phyloP scores from a whole-genome alignment of 2,329 filamentous ascomycete genomes.

The Ceratocystis variospora region DNA sequence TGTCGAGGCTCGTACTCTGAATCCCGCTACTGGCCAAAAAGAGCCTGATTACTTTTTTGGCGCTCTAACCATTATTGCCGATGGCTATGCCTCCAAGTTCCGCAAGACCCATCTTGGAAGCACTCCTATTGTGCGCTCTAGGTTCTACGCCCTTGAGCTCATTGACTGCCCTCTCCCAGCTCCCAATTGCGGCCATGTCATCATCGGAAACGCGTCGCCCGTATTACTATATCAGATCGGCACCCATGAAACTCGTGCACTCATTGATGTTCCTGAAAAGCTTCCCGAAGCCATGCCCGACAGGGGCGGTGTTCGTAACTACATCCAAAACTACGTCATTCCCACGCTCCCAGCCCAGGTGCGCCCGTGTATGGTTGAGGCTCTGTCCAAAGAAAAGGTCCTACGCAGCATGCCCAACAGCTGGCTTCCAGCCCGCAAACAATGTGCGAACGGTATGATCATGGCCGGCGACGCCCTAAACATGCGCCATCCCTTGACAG shows the following conservation, averaged over 20 bases:
- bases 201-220: slow-evolving; percentile 62
- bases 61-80: slow-evolving; percentile 72
- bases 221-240: slow-evolving; percentile 95
- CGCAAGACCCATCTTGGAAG: slow-evolving; percentile 61
- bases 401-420: slow-evolving; percentile 86
- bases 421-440: slow-evolving; percentile 65
- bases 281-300: slow-evolving; percentile 58
- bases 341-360: slow-evolving; percentile 61
- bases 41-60: slow-evolving; percentile 70
- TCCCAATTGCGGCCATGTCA: slow-evolving; percentile 68
- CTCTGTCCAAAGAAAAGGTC: slow-evolving; percentile 64
- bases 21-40: slow-evolving; percentile 42
- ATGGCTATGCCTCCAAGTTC: slow-evolving; percentile 88
- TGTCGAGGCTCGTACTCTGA: slow-evolving; percentile 57
- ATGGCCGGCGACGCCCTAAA: slow-evolving; percentile 91
- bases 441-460: slow-evolving; percentile 48
- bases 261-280: slow-evolving; percentile 75
- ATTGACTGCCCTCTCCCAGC: slow-evolving; percentile 71
- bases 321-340: slow-evolving; percentile 67
- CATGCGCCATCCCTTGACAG: slow-evolving; percentile 97
- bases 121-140: slow-evolving; percentile 58
- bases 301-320: slow-evolving; percentile 70
- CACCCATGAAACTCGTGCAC: slow-evolving; percentile 76
- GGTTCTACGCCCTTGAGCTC: slow-evolving; percentile 88
- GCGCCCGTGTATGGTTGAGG: slow-evolving; percentile 58